Conservation (phyloP, 2,329 filamentous ascomycete species). For the Aspergillus texensis region DNA sequence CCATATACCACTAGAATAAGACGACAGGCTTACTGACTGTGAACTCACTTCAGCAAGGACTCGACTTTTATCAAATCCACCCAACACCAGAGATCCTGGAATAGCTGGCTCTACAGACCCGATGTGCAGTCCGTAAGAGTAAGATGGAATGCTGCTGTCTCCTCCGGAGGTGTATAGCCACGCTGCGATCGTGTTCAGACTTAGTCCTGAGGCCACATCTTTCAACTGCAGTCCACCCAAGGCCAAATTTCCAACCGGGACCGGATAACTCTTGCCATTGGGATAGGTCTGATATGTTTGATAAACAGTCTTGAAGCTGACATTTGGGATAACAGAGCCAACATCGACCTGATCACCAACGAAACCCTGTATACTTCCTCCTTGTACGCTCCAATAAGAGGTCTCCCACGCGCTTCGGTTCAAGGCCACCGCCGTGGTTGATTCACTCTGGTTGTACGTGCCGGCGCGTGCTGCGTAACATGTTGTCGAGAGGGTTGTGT, state of each 20-base stretch:
- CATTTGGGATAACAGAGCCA: conserved; percentile 17
- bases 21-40: conserved; percentile 18
- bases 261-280: conserved; percentile 21
- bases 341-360: conserved; percentile 16
- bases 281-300: conserved; percentile 26
- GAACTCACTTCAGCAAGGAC: conserved; percentile 32
- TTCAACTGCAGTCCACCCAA: conserved; percentile 17
- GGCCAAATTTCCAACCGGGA: conserved; percentile 23
- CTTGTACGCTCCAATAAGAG: conserved; percentile 18
- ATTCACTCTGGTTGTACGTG: conserved; percentile 15
- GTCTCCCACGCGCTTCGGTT: conserved; percentile 15
- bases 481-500: conserved; percentile 14
- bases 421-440: conserved; percentile 12
- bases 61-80: conserved; percentile 48
- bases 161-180: conserved; percentile 20
- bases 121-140: conserved; percentile 49
- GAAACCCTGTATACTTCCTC: conserved; percentile 11
- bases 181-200: conserved; percentile 18
- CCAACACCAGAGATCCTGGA: conserved; percentile 42
- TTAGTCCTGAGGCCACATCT: conserved; percentile 5
- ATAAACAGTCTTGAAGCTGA: conserved; percentile 21
- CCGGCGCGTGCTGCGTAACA: conserved; percentile 22
- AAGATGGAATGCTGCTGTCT: conserved; percentile 34
- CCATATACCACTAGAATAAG: conserved; percentile 14
- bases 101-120: conserved; percentile 39